Conservation (phyloP, 1,139 yeast genomes). For the Citeromyces siamensis region DNA sequence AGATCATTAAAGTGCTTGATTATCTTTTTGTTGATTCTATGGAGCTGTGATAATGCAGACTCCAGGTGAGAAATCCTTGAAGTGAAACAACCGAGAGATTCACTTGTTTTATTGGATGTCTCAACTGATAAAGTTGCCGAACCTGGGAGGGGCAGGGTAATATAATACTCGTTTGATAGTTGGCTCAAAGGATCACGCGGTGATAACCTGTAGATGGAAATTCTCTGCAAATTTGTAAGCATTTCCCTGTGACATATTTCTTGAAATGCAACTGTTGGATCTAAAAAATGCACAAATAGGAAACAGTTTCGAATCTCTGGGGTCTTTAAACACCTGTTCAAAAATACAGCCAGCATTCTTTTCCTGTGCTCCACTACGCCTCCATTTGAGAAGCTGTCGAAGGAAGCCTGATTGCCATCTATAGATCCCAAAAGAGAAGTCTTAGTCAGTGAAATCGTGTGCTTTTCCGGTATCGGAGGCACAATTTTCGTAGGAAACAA, state of each 20-base stretch:
- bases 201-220: constrained; percentile 16
- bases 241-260: constrained; percentile 23
- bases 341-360: constrained; percentile 63
- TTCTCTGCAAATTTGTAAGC: constrained; percentile 11
- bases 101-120: constrained; percentile 9
- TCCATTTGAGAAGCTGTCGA: background rate
- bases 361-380: constrained; percentile 47
- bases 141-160: constrained; percentile 16
- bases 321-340: constrained; percentile 61
- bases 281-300: constrained; percentile 66
- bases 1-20: constrained; percentile 53
- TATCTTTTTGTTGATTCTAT: constrained; percentile 53
- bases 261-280: constrained; percentile 66
- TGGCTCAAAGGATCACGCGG: constrained; percentile 16
- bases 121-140: constrained; percentile 11
- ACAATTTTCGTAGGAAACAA: constrained; percentile 73
- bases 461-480: constrained; percentile 96
- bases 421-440: constrained; percentile 13
- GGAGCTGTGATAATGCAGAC: constrained; percentile 39
- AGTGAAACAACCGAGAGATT: constrained; percentile 3
- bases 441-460: constrained; percentile 26
- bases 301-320: constrained; percentile 42
- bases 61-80: constrained; percentile 30
- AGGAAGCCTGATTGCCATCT: background rate
- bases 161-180: constrained; percentile 18